phyloP scores from a whole-genome alignment of 305 asterid genomes.

The Fraxinus sp. region DNA sequence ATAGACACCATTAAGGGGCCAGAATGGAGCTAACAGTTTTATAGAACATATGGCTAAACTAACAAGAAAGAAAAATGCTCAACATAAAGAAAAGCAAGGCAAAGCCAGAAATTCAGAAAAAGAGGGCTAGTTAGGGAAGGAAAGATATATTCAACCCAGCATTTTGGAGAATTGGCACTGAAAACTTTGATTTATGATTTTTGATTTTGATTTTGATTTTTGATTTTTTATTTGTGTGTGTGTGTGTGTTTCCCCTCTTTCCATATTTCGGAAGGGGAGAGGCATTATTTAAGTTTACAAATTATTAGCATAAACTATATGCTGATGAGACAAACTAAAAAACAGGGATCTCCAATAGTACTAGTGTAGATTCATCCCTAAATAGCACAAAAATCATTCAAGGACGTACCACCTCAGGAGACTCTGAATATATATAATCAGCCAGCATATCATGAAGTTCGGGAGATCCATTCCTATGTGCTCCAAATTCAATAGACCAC shows the following conservation, averaged over 20 bases:
- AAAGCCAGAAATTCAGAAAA: neutral
- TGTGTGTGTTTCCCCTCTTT: neutral
- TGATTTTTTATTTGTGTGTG: neutral
- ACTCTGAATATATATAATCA: slow-evolving; percentile 78
- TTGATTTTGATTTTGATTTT: neutral
- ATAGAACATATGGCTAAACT: neutral
- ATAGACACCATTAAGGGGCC: neutral
- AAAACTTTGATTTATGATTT: neutral
- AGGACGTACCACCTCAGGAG: slow-evolving; percentile 77
- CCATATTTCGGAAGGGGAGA: neutral
- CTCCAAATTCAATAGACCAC: slow-evolving; percentile 92
- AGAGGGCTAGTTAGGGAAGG: neutral
- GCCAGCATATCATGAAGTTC: slow-evolving; percentile 95
- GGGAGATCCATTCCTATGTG: slow-evolving; percentile 71
- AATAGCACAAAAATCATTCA: slow-evolving; percentile 19
- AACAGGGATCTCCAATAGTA: neutral
- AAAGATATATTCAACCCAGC: neutral
- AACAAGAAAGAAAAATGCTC: neutral
- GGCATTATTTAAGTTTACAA: neutral
- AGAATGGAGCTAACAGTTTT: neutral
- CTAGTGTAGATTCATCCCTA: neutral
- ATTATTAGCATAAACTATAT: slow-evolving; percentile 4
- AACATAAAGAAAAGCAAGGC: neutral
- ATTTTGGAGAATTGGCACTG: neutral
- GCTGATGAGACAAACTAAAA: neutral